Evolutionary conservation across 1,284 basidiomycete species (phyloP), one percentile per base, ranked within the genome.

Genomic region (Omphalotus olearius): DNA sequence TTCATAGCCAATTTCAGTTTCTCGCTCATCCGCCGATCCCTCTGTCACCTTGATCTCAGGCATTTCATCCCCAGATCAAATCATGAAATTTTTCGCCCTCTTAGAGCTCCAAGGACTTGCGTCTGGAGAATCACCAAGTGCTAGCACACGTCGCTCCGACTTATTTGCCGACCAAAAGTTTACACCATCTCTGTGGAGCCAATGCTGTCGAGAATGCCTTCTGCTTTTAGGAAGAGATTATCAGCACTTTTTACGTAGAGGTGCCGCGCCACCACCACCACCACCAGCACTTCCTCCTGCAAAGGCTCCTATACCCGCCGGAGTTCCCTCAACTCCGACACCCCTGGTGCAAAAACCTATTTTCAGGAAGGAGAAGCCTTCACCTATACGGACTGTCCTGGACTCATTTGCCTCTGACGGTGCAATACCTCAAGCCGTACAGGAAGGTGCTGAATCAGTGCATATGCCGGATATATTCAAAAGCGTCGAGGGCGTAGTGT

Each of bases 81-180:
- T 77, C 16, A 80, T 78, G 62, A 74, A 76, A 50, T 76, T 80
- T 59, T 78, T 80, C 53, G 82, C 83, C 0, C 82, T 78, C 52
- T 67, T 71, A 0, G 83, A 85, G 55, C 68, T 87, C 35, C 62
- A 62, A 2, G 67, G 71, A 1, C 59, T 83, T 10, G 71, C 78
- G 1, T 59, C 65, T 11, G 75, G 76, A 26, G 65, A 71, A 13
- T 68, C 70, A 2, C 47, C 71, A 0, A 55, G 66, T 4, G 74
- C 73, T 0, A 62, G 67, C 11, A 60, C 72, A 0, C 70, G 73
- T 33, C 74, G 88, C 6, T 71, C 75, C 1, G 74, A 77, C 0
- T 65, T 91, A 1, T 90, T 90, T 60, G 75, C 73, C 1, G 87
- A 91, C 59, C 83, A 87, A 61, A 86, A 83, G 59, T 76, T 79